These are phyloP conservation scores for Fusarium paranaense DNA, from an alignment of 2,329 filamentous ascomycete genomes.

Conservation along the genomic window DNA sequence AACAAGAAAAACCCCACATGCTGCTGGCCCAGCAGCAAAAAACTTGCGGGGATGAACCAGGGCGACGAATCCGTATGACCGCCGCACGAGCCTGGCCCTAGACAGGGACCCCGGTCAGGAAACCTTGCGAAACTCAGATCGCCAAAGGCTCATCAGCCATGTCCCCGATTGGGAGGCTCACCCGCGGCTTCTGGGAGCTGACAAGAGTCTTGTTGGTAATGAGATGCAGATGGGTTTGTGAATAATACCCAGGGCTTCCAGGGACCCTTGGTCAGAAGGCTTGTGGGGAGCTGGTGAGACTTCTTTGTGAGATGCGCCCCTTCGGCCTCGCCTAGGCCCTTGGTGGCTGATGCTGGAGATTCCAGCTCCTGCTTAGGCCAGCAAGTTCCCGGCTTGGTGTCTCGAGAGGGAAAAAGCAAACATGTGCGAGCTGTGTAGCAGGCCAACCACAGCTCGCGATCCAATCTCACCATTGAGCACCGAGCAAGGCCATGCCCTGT, in stretches of 20 bases:
- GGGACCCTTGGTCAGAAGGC: background rate
- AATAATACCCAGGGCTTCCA: constrained; percentile 5
- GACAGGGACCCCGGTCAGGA: constrained; percentile 35
- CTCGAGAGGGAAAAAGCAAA: constrained; percentile 39
- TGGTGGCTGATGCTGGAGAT: constrained; percentile 35
- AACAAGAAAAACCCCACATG: constrained; percentile 31
- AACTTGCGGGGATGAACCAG: constrained; percentile 40
- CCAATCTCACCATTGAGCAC: constrained; percentile 21
- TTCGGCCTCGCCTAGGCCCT: constrained; percentile 29
- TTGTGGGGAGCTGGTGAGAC: constrained; percentile 5
- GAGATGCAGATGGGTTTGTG: background rate
- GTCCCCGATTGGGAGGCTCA: constrained; percentile 19
- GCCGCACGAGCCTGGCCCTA: constrained; percentile 38
- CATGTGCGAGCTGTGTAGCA: constrained; percentile 20
- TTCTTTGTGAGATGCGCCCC: background rate
- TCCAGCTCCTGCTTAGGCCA: constrained; percentile 21
- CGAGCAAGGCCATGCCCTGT: constrained; percentile 39
- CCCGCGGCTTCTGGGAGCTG: constrained; percentile 16
- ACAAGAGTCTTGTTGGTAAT: constrained; percentile 11
- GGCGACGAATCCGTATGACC: constrained; percentile 40
- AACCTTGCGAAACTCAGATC: constrained; percentile 32
- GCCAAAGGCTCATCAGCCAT: constrained; percentile 24
- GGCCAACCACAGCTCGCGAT: constrained; percentile 32
- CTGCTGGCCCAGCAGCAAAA: constrained; percentile 9
- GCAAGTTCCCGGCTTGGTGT: constrained; percentile 25